Evolutionary conservation across 1,284 basidiomycete genomes (phyloP), one percentile per base, ranked within the genome.

Genomic region (Ganoderma resinaceum): DNA sequence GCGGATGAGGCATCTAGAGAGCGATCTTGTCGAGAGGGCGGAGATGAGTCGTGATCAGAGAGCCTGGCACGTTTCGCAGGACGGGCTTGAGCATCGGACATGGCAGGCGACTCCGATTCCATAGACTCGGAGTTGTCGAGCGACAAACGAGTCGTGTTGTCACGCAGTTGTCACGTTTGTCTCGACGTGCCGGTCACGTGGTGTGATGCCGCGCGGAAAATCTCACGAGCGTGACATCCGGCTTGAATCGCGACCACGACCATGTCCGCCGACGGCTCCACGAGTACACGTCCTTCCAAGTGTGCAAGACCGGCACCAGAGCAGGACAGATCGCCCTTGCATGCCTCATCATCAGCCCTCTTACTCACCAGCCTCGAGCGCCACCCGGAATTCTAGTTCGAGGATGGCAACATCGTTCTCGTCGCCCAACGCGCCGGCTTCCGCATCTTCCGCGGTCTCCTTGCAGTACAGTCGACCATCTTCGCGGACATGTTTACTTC

Each of bases 401-500:
- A 49, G 11, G 61, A 62, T 31, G 61, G 61, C 8, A 62, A 43
- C 46, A 62, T 62, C 9, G 11, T 62, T 35, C 61, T 62, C 35
- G 12, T 62, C 61, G 31, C 46, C 26, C 52, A 31, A 31, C 23
- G 18, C 33, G 55, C 43, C 0, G 70, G 61, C 6, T 76, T 74
- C 53, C 67, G 68, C 16, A 66, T 75, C 11, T 69, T 69, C 55
- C 53, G 63, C 11, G 66, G 63, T 8, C 23, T 75, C 23, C 69
- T 76, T 2, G 68, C 70, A 2, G 31, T 43, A 8, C 67, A 72
- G 3, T 76, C 74, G 3, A n/a, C 53, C 2, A 62, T 74, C 9
- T 72, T 76, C 16, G 43, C 57, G 0, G 72, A 70, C 37, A 59
- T 76, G 46, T 74, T 76, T 37, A 29, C 61, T 3, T n/a, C 71